These are phyloP conservation scores for Glaciozyma martinii DNA, from an alignment of 768 basidiomycete genomes.

Conservation along the genomic window DNA sequence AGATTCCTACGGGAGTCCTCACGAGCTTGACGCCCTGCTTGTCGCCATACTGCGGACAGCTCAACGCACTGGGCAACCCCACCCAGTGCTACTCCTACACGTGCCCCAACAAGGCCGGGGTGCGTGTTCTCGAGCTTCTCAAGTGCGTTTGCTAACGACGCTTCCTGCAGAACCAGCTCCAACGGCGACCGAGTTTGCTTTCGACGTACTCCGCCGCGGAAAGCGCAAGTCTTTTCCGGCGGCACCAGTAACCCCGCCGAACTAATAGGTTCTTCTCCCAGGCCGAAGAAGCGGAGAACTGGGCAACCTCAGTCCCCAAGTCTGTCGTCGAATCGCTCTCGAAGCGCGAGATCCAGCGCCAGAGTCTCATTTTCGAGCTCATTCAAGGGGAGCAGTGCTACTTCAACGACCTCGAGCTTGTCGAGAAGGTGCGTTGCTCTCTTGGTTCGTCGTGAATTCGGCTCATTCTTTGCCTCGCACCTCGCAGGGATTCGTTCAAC, in stretches of 20 bases:
- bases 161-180: constrained; percentile 2
- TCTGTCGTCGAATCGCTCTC: constrained; percentile 63
- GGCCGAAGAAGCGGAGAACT: constrained; percentile 48
- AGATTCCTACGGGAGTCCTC: constrained; percentile 81
- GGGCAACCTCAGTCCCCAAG: constrained; percentile 69
- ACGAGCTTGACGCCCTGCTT: constrained; percentile 87
- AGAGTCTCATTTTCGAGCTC: constrained; percentile 63
- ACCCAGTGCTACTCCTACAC: constrained; percentile 7
- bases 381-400: constrained; percentile 85
- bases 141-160: not conserved
- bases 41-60: constrained; percentile 45
- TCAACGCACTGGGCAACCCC: not conserved
- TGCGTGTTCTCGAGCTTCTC: not conserved
- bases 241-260: not conserved
- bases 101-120: constrained; percentile 18
- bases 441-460: too few relatives aligned
- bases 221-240: not conserved
- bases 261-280: constrained; percentile 24
- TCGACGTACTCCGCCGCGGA: constrained; percentile 8
- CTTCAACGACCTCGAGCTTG: constrained; percentile 70
- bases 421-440: constrained; percentile 55
- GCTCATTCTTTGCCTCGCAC: not conserved
- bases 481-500: constrained; percentile 62
- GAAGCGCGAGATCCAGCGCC: constrained; percentile 57
- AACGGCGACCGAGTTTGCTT: constrained; percentile 29